These are phyloP conservation scores for Pseudogymnoascus verrucosus DNA, from an alignment of 2,329 filamentous ascomycete species.

Conservation along the genomic window DNA sequence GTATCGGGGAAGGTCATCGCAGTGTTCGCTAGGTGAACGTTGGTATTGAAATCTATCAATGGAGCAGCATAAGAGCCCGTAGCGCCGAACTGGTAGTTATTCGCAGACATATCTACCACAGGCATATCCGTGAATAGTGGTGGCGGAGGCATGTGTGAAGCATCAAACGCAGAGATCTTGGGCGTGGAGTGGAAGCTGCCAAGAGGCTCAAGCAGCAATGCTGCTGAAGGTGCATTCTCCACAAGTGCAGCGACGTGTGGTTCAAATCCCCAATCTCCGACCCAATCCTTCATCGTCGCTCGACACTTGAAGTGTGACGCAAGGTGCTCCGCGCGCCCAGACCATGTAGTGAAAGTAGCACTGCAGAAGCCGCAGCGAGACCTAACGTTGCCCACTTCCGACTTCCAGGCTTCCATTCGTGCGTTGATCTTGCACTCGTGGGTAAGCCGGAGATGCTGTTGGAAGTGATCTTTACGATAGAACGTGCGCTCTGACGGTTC, in stretches of 20 bases:
- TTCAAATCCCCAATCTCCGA: conserved; percentile 35
- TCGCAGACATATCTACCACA: background rate
- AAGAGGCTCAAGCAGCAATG: background rate
- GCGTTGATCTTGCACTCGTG: conserved; percentile 47
- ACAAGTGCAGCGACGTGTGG: conserved; percentile 27
- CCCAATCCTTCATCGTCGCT: conserved; percentile 32
- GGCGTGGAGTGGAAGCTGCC: background rate
- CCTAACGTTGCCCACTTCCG: conserved; percentile 44
- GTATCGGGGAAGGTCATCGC: background rate
- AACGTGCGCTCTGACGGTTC: conserved; percentile 48
- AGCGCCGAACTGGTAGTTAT: background rate
- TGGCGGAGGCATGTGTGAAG: conserved; percentile 4
- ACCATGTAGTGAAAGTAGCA: conserved; percentile 34
- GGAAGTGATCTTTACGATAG: conserved; percentile 54
- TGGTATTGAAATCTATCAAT: background rate
- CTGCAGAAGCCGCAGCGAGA: conserved; percentile 38
- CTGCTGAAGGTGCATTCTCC: background rate
- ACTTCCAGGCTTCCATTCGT: conserved; percentile 52
- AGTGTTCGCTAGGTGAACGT: background rate
- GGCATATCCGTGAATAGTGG: background rate
- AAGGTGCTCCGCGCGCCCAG: conserved; percentile 34
- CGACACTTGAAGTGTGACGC: conserved; percentile 33
- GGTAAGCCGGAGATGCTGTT: conserved; percentile 53
- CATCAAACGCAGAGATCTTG: background rate
- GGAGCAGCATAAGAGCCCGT: background rate